A percentile compares a stretch with the other conserved stretches of the same genome.
Conservation (phyloP, 768 basidiomycete species). For the Pluteus cervinus region DNA sequence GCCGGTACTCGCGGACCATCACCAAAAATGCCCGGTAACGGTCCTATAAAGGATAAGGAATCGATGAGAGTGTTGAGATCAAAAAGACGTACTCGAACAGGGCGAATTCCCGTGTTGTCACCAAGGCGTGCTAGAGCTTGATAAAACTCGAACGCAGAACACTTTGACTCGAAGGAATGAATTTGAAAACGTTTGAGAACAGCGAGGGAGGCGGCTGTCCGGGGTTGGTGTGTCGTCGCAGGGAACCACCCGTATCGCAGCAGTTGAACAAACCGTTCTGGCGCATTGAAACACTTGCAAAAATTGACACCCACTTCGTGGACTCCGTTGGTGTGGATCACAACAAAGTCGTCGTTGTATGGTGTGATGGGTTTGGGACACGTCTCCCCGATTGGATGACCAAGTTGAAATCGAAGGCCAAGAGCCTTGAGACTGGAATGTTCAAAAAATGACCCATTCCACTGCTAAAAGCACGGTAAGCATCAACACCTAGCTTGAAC, state of each 20-base stretch:
- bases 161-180: conserved; percentile 11
- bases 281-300: conserved; percentile 10
- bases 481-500: no score
- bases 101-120: neutral
- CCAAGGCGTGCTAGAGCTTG: conserved; percentile 2
- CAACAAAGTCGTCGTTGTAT: conserved; percentile 7
- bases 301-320: conserved; percentile 13
- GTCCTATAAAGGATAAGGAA: no score
- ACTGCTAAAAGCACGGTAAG: no score
- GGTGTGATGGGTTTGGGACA: neutral
- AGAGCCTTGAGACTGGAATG: conserved; percentile 9
- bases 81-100: neutral
- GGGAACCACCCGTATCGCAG: conserved; percentile 9
- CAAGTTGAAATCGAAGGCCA: conserved; percentile 10
- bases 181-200: conserved; percentile 9
- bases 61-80: neutral
- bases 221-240: conserved; percentile 7
- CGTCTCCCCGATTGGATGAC: conserved; percentile 4
- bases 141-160: conserved; percentile 10
- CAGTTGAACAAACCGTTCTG: conserved; percentile 12
- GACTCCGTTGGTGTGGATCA: conserved; percentile 11
- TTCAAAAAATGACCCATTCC: conserved; percentile 3
- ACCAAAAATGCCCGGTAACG: conserved; percentile 5
- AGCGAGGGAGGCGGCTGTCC: conserved; percentile 8
- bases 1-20: conserved; percentile 4